A percentile compares a stretch with the other conserved stretches of the same genome.
Evolutionary conservation across 129 eudicot species (phyloP).

Genomic region (Arctium lappa): DNA sequence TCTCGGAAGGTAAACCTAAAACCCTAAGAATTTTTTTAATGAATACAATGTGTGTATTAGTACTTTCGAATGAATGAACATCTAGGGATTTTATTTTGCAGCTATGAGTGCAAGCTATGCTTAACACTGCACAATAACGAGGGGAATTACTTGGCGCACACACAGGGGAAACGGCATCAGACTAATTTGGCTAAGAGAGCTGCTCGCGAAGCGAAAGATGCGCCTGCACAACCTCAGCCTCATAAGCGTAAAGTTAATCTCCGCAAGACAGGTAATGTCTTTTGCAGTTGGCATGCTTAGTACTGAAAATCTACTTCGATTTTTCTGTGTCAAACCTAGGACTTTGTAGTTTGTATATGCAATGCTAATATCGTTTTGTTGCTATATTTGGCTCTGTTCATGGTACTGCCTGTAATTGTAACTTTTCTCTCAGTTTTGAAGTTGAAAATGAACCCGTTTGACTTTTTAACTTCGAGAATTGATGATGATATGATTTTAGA

Average conservation of each 20-base stretch:
- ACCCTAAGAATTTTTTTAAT: background rate
- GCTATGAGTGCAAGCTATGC: constrained; percentile 91
- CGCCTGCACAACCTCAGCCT: constrained; percentile 95
- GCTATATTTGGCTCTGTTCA: background rate
- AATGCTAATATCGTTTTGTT: background rate
- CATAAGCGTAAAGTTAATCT: constrained; percentile 71
- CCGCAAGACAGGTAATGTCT: constrained; percentile 48
- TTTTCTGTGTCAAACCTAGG: background rate
- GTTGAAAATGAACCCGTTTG: background rate
- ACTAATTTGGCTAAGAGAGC: constrained; percentile 96
- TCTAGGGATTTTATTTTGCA: constrained; percentile 9
- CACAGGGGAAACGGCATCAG: constrained; percentile 97
- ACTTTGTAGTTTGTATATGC: background rate
- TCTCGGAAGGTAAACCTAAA: constrained; percentile 66
- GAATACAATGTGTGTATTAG: background rate
- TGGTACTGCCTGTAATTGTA: background rate
- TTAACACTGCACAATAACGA: constrained; percentile 90
- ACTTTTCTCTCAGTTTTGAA: background rate
- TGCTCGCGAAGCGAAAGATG: constrained; percentile 96
- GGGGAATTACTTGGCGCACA: constrained; percentile 96
- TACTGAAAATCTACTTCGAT: background rate
- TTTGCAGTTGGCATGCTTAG: background rate
- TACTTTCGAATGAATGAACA: background rate
- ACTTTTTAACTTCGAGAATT: background rate
- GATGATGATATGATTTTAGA: background rate